Conservation (phyloP, 1,139 yeast genomes). For the Schizosaccharomyces versatilis region DNA sequence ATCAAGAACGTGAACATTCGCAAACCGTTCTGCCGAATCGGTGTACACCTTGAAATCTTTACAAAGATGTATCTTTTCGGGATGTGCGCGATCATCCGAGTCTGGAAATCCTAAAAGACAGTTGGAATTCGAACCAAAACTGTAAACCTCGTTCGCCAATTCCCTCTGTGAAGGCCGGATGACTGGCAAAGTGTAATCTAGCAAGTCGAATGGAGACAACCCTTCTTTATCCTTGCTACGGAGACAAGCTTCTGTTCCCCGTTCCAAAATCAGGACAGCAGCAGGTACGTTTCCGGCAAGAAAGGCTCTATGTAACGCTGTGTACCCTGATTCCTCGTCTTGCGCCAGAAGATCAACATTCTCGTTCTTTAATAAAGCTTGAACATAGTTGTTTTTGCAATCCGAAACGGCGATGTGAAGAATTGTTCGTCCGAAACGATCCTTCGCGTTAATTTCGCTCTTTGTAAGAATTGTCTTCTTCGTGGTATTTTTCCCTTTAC, state of each 20-base stretch:
- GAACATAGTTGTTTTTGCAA: conserved; percentile 29
- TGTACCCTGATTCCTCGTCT: conserved; percentile 71
- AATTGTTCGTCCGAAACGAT: conserved; percentile 52
- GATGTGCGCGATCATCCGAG: conserved; percentile 30
- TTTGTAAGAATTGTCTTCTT: not conserved
- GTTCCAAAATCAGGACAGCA: conserved; percentile 25
- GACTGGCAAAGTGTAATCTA: conserved; percentile 14
- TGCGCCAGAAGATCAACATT: conserved; percentile 26
- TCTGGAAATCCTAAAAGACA: conserved; percentile 51
- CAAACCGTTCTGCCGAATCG: not conserved
- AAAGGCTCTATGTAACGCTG: conserved; percentile 50
- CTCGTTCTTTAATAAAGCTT: conserved; percentile 28
- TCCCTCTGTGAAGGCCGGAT: conserved; percentile 17
- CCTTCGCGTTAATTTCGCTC: conserved; percentile 31
- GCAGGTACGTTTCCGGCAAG: conserved; percentile 37
- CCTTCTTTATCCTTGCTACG: not conserved
- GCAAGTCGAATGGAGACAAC: not conserved
- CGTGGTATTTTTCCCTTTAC: no score
- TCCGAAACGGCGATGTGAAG: conserved; percentile 36
- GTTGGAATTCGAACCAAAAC: conserved; percentile 46
- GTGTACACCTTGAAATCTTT: conserved; percentile 1
- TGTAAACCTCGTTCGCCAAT: conserved; percentile 33
- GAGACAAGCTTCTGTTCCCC: conserved; percentile 12
- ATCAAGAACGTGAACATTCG: conserved; percentile 18
- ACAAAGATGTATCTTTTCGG: conserved; percentile 19